Evolutionary conservation across 345 rosid genomes (phyloP).

Genomic region (Pugionium cornutum): DNA sequence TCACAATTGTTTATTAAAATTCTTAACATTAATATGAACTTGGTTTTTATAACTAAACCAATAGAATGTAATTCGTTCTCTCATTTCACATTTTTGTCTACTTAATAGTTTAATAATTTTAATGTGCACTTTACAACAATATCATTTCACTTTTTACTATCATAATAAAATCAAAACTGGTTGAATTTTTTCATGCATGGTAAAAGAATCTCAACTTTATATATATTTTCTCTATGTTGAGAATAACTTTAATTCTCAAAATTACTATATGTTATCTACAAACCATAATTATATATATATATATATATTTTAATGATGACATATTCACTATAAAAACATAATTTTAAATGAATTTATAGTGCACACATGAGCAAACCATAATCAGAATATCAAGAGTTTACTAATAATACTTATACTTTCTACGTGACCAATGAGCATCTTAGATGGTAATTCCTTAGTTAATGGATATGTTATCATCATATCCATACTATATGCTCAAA

Average conservation of each 20-base stretch:
- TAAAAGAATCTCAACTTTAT: background rate
- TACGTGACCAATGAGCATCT: background rate
- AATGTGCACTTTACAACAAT: background rate
- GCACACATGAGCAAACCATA: background rate
- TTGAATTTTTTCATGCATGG: background rate
- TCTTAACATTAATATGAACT: background rate
- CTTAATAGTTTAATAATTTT: background rate
- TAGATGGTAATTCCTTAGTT: background rate
- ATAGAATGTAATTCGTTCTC: background rate
- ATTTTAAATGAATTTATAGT: background rate
- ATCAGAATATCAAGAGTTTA: background rate
- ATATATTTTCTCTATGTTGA: background rate
- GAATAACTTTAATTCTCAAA: constrained; percentile 5
- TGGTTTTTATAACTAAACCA: background rate
- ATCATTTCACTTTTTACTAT: too few relatives aligned
- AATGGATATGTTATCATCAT: background rate
- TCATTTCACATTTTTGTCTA: background rate
- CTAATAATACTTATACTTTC: background rate
- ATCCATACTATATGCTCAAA: background rate
- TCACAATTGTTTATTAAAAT: too few relatives aligned
- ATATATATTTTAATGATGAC: too few relatives aligned
- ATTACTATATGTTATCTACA: background rate
- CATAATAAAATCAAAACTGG: background rate
- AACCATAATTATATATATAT: background rate
- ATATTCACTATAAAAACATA: constrained; percentile 2